phyloP scores from a whole-genome alignment of 768 basidiomycete genomes.

The Rhodotorula graminis region DNA sequence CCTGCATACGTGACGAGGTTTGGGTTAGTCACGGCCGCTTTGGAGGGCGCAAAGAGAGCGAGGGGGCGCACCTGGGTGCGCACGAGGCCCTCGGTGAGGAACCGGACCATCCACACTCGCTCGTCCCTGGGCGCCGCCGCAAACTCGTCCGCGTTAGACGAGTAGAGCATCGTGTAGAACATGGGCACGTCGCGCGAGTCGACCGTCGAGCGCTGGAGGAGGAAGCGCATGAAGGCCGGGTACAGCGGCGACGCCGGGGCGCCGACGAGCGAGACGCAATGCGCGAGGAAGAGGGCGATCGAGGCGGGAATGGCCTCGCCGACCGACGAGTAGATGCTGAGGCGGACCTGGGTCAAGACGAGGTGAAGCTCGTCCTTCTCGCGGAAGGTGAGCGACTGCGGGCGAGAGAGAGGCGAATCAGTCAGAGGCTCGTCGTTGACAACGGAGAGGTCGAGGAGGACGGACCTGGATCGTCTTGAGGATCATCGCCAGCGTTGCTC shows the following conservation, averaged over 20 bases:
- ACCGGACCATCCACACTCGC: slow-evolving; percentile 38
- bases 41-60: too few relatives aligned
- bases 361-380: slow-evolving; percentile 41
- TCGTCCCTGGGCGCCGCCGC: slow-evolving; percentile 29
- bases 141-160: slow-evolving; percentile 34
- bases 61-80: slow-evolving; percentile 25
- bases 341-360: slow-evolving; percentile 36
- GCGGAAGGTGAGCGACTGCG: slow-evolving; percentile 25
- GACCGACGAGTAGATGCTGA: slow-evolving; percentile 23
- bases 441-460: slow-evolving; percentile 29
- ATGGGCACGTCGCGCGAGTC: slow-evolving; percentile 81
- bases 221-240: slow-evolving; percentile 75
- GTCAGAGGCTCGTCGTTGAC: not conserved
- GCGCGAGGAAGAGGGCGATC: slow-evolving; percentile 72
- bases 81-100: slow-evolving; percentile 36
- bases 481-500: slow-evolving; percentile 59
- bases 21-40: too few relatives aligned
- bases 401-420: not conserved
- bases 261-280: slow-evolving; percentile 74
- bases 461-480: slow-evolving; percentile 63
- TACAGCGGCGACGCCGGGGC: slow-evolving; percentile 85
- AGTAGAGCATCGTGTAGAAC: slow-evolving; percentile 79
- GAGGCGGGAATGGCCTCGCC: slow-evolving; percentile 64
- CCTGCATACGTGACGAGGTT: slow-evolving; percentile 9
- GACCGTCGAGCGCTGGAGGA: slow-evolving; percentile 78